These are phyloP conservation scores for Raffaelea ambrosiae DNA, from an alignment of 2,329 filamentous ascomycete genomes.

Conservation along the genomic window DNA sequence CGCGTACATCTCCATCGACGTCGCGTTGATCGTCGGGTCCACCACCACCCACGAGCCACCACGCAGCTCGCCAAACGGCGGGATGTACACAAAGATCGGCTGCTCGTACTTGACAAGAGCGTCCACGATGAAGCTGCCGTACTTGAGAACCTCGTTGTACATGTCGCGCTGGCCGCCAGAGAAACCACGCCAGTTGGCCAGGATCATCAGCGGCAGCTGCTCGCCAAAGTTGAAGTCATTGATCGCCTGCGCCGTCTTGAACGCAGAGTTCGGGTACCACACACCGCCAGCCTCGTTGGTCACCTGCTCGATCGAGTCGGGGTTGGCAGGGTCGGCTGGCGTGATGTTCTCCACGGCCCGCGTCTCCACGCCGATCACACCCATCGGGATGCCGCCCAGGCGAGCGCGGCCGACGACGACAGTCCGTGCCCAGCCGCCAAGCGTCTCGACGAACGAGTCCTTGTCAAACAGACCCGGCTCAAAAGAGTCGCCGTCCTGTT, in stretches of 20 bases:
- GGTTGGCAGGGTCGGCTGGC: slow-evolving; percentile 93
- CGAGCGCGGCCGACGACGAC: slow-evolving; percentile 95
- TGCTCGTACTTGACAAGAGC: slow-evolving; percentile 98
- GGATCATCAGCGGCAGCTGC: slow-evolving; percentile 96
- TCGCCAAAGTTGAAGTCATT: slow-evolving; percentile 99
- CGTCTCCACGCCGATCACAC: slow-evolving; percentile 95
- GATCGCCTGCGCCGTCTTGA: slow-evolving; percentile 98
- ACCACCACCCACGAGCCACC: slow-evolving; percentile 99
- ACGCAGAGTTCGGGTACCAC: slow-evolving; percentile 99
- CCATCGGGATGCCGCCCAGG: slow-evolving; percentile 93
- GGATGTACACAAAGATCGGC: slow-evolving; percentile 98
- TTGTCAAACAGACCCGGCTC: slow-evolving; percentile 90
- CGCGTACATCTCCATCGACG: slow-evolving; percentile 99
- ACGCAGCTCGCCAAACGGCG: slow-evolving; percentile 90
- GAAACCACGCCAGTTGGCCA: slow-evolving; percentile 99
- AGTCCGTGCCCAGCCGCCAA: slow-evolving; percentile 94
- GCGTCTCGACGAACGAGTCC: slow-evolving; percentile 91
- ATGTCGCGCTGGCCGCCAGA: slow-evolving; percentile 98
- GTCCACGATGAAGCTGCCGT: slow-evolving; percentile 98
- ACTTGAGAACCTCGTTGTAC: slow-evolving; percentile 99
- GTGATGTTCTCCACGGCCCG: slow-evolving; percentile 94
- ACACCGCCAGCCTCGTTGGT: slow-evolving; percentile 94
- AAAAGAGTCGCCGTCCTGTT: slow-evolving; percentile 78
- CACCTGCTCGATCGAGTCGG: slow-evolving; percentile 95
- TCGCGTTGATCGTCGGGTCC: slow-evolving; percentile 94